Evolutionary conservation across 192 early-diverging fungal species (phyloP), one percentile per base, ranked within the genome.

Genomic region (Entrophospora sp.): DNA sequence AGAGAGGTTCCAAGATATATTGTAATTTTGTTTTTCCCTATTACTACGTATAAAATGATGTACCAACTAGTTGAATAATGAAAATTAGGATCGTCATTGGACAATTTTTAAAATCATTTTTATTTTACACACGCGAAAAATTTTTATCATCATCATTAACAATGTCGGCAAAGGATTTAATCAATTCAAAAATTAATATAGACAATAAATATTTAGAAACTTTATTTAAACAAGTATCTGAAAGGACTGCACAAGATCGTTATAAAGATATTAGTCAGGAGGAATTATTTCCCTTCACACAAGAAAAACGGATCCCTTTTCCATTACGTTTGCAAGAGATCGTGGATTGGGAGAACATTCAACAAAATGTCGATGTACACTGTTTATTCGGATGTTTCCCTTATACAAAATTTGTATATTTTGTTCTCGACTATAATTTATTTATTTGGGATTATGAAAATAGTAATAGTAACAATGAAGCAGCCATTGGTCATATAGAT

Each of bases 401-500:
- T n/a, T 57, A 57, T 25, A 57, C 28, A 22, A 57, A 57, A 9
- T 18, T 28, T n/a, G 55, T 57, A 7, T 57, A 57, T 22, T 57
- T 57, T 35, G 24, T 34, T 20, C 32, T 57, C 4, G 37, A 57
- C 12, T 31, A 57, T 34, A 57, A 57, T 34, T 34, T 57, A 37
- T 57, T 57, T 20, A 57, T 57, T 36, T 57, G 55, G 55, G 55
- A 57, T 5, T 57, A 57, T 10, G 55, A 57, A 22, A 57, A 57
- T 22, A 34, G 55, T 36, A 57, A n/a, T n/a, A n/a, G n/a, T n/a
- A n/a, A 36, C 37, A 22, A 14, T 28, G 55, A 57, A 20, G 37
- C 18, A 24, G 55, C 55, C 37, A 57, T 57, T 22, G 55, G 25
- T 37, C 55, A 57, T 13, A 57, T 57, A 4, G 55, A 57, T 37